Evolutionary conservation across 306 rosid species (phyloP).

Genomic region (Vicia villosa): DNA sequence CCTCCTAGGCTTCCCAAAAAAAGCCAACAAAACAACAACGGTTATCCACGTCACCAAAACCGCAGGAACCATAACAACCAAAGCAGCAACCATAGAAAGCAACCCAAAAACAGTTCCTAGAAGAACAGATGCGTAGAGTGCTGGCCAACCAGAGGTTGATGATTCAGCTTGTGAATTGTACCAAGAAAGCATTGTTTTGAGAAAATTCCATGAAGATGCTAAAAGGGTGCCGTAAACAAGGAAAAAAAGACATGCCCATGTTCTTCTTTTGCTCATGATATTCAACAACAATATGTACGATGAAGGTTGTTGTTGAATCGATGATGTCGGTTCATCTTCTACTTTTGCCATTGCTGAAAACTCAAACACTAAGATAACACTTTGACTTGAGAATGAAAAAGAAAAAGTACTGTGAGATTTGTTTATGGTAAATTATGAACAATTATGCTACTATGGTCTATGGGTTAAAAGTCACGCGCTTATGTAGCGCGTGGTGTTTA

Average conservation of each 20-base stretch:
- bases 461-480: background rate
- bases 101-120: conserved; percentile 77
- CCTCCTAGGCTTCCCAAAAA: conserved; percentile 82
- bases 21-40: conserved; percentile 76
- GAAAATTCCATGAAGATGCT: conserved; percentile 66
- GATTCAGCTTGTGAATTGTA: conserved; percentile 52
- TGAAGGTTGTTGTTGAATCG: conserved; percentile 37
- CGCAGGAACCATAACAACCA: conserved; percentile 75
- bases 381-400: background rate
- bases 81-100: conserved; percentile 84
- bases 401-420: no score
- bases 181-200: conserved; percentile 71
- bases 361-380: background rate
- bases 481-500: background rate
- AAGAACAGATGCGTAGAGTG: conserved; percentile 80
- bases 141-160: conserved; percentile 72
- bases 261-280: conserved; percentile 79
- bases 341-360: conserved; percentile 42
- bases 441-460: background rate
- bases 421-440: background rate
- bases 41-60: conserved; percentile 88
- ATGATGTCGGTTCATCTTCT: conserved; percentile 43
- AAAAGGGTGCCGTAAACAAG: conserved; percentile 61
- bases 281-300: conserved; percentile 52
- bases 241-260: conserved; percentile 72